These are phyloP conservation scores for Castanospermum australe DNA, from an alignment of 306 rosid genomes.

Conservation along the genomic window DNA sequence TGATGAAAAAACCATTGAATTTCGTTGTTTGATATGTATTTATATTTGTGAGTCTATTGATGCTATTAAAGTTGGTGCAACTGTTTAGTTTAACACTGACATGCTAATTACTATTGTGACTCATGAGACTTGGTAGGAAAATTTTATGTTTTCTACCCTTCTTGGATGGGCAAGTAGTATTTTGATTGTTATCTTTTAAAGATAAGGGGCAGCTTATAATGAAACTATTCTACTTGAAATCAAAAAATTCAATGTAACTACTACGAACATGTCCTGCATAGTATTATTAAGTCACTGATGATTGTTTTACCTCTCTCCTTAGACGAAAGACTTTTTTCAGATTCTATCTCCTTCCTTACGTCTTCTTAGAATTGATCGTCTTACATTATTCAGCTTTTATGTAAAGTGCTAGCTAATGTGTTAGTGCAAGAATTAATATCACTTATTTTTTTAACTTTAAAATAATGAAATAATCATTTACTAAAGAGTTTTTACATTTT, in stretches of 20 bases:
- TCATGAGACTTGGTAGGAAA: not conserved
- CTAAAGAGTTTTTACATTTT: not conserved
- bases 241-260: not conserved
- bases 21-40: not conserved
- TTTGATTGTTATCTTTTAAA: not conserved
- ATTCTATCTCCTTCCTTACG: slow-evolving; percentile 89
- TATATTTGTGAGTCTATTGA: not conserved
- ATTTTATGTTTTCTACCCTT: not conserved
- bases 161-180: not conserved
- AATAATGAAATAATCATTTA: slow-evolving; percentile 2
- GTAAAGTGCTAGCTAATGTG: slow-evolving; percentile 5
- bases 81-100: not conserved
- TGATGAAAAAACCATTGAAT: not conserved
- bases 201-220: not conserved
- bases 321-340: slow-evolving; percentile 95
- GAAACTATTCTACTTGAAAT: not conserved
- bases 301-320: slow-evolving; percentile 60
- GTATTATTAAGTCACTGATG: no score
- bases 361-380: slow-evolving; percentile 82
- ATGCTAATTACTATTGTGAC: not conserved
- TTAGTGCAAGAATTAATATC: slow-evolving; percentile 17
- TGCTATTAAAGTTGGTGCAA: not conserved
- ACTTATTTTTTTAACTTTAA: not conserved
- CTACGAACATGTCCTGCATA: slow-evolving; percentile 11
- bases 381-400: slow-evolving; percentile 8